phyloP scores from a whole-genome alignment of 2,329 filamentous ascomycete genomes.

The Penicillium sp. region DNA sequence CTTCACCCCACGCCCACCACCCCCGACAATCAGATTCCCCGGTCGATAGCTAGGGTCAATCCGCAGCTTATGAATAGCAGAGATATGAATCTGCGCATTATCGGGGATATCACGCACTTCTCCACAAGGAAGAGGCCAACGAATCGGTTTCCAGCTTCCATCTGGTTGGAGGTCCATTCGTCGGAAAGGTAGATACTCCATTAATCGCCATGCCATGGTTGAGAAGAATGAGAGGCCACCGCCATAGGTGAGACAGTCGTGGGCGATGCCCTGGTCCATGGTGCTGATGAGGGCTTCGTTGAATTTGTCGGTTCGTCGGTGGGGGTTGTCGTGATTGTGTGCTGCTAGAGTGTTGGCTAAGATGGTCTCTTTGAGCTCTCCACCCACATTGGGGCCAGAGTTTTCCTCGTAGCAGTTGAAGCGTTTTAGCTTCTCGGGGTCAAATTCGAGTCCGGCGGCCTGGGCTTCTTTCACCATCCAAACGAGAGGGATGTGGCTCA shows the following conservation, averaged over 20 bases:
- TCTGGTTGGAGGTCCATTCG: constrained; percentile 67
- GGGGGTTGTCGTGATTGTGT: neutral
- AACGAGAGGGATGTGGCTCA: constrained; percentile 66
- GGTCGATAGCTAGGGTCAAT: constrained; percentile 64
- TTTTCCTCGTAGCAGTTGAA: constrained; percentile 23
- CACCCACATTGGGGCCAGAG: constrained; percentile 20
- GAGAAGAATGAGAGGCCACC: constrained; percentile 56
- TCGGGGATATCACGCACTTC: constrained; percentile 71
- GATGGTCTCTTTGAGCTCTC: neutral
- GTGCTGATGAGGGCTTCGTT: constrained; percentile 3
- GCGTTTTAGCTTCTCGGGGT: constrained; percentile 39
- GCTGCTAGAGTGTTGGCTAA: neutral
- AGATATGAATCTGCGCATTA: constrained; percentile 67
- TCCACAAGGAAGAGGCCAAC: constrained; percentile 72
- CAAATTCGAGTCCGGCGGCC: constrained; percentile 68
- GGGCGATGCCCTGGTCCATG: constrained; percentile 50
- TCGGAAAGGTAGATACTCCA: constrained; percentile 76
- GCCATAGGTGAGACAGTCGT: constrained; percentile 66
- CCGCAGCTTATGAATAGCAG: constrained; percentile 70
- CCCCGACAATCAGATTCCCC: constrained; percentile 71
- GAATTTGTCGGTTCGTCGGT: constrained; percentile 47
- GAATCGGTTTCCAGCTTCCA: constrained; percentile 66
- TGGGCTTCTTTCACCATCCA: constrained; percentile 68
- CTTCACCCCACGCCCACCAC: constrained; percentile 51
- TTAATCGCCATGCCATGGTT: constrained; percentile 67